Conservation (phyloP, 2,329 filamentous ascomycete species). For the Sporothrix brunneoviolacea region DNA sequence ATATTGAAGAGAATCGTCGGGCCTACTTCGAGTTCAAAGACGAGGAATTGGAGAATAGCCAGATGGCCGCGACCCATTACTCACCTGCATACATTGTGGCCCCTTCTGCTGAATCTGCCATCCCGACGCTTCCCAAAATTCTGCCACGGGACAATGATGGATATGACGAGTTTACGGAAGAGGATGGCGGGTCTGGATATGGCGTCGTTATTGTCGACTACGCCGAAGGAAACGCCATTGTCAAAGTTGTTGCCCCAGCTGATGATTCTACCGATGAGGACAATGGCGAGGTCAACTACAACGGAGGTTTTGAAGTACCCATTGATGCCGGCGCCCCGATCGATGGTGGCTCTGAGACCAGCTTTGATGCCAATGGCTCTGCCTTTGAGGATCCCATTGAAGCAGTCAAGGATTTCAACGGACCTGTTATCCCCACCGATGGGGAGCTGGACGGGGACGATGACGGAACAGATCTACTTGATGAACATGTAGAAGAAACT, state of each 20-base stretch:
- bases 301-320: not conserved
- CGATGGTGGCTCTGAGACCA: too few relatives aligned
- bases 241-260: not conserved
- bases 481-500: too few relatives aligned
- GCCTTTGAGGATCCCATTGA: too few relatives aligned
- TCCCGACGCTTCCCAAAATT: conserved; percentile 4
- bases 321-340: not conserved
- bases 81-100: conserved; percentile 10
- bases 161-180: not conserved
- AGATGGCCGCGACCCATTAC: not conserved
- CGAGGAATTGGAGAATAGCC: conserved; percentile 13
- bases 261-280: not conserved
- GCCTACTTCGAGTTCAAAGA: conserved; percentile 21
- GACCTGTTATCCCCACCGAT: too few relatives aligned
- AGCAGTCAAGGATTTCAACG: too few relatives aligned
- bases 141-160: not conserved
- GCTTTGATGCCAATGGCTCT: too few relatives aligned
- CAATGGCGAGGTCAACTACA: not conserved
- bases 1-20: conserved; percentile 11
- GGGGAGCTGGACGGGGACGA: not conserved
- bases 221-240: not conserved
- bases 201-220: not conserved
- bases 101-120: not conserved
- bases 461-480: too few relatives aligned
- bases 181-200: too few relatives aligned